A percentile compares a stretch with the other conserved stretches of the same genome.
phyloP scores from a whole-genome alignment of 1,284 basidiomycete genomes.

The Cutaneotrichosporon sp. region DNA sequence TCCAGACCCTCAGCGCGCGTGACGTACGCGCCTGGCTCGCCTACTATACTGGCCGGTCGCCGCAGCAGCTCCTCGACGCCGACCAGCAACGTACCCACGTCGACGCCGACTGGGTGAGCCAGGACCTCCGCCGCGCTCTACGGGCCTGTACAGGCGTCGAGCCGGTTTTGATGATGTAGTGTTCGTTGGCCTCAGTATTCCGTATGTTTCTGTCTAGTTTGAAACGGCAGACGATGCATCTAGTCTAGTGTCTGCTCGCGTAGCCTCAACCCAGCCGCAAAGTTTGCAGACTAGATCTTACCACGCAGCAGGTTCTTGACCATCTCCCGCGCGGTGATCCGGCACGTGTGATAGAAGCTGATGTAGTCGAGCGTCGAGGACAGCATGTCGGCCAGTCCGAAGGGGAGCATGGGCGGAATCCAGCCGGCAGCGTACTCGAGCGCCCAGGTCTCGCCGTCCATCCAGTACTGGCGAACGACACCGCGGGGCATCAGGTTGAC shows the following conservation, averaged over 20 bases:
- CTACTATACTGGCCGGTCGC: conserved; percentile 20
- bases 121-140: conserved; percentile 15
- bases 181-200: too few relatives aligned
- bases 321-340: conserved; percentile 81
- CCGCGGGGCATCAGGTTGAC: conserved; percentile 82
- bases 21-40: conserved; percentile 19
- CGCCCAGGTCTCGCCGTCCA: conserved; percentile 93
- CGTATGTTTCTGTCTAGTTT: too few relatives aligned
- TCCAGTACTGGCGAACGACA: conserved; percentile 91
- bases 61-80: conserved; percentile 6
- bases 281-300: conserved; percentile 66
- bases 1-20: conserved; percentile 7
- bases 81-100: conserved; percentile 1
- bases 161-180: conserved; percentile 7
- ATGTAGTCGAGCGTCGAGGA: conserved; percentile 85
- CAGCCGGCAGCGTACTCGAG: conserved; percentile 91
- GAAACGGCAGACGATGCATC: background rate
- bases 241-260: background rate
- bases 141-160: conserved; percentile 21
- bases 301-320: conserved; percentile 75
- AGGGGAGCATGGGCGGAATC: conserved; percentile 89
- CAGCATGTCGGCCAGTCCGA: conserved; percentile 82
- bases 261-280: too few relatives aligned
- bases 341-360: conserved; percentile 75
- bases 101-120: conserved; percentile 5